These are phyloP conservation scores for Kokia cookei DNA, from an alignment of 441 rosid species.

Conservation along the genomic window DNA sequence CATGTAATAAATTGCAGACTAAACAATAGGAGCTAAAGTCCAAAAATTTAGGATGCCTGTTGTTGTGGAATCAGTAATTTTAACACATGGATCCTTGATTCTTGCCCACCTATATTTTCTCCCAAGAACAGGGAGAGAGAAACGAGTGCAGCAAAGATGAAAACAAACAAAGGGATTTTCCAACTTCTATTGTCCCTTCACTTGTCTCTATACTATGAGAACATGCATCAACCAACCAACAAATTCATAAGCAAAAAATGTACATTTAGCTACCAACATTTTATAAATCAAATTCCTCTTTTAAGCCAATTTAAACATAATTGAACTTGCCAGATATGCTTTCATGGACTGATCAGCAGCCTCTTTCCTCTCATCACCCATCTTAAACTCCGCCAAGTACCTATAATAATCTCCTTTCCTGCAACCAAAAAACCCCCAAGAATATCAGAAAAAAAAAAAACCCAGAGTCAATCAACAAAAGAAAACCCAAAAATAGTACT, in stretches of 20 bases:
- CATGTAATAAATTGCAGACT: not conserved
- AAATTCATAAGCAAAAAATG: not conserved
- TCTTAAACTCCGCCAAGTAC: slow-evolving; percentile 47
- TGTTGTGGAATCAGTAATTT: not conserved
- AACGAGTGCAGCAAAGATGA: not conserved
- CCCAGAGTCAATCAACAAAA: not conserved
- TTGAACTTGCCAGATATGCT: slow-evolving; percentile 38
- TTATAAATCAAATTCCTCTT: not conserved
- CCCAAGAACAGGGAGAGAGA: not conserved
- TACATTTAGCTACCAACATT: not conserved
- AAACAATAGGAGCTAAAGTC: not conserved
- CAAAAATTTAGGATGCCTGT: not conserved
- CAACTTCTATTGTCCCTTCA: not conserved
- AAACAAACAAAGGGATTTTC: not conserved
- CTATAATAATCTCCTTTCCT: slow-evolving; percentile 62
- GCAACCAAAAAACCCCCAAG: not conserved
- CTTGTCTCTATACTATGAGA: not conserved
- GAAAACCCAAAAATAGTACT: slow-evolving; percentile 17
- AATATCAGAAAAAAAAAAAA: not conserved
- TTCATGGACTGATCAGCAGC: slow-evolving; percentile 47
- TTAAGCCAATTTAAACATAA: not conserved
- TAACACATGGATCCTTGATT: not conserved
- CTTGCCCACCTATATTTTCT: not conserved
- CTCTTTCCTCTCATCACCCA: slow-evolving; percentile 40
- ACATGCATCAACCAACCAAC: not conserved